Conservation (phyloP, 2,329 filamentous ascomycete species). For the Thielaviopsis punctulata region DNA sequence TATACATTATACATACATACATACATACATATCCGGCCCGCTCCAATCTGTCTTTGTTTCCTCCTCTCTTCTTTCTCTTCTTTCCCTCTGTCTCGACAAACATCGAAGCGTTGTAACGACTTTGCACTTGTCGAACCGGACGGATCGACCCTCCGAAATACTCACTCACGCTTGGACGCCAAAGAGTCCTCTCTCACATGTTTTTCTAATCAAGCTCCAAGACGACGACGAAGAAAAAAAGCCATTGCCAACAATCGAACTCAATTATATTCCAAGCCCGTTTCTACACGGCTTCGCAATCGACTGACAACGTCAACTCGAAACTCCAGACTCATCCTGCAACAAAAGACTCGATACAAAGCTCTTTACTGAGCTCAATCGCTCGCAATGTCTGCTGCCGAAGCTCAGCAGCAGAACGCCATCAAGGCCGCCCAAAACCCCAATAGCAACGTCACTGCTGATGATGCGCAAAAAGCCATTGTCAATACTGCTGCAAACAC, state of each 20-base stretch:
- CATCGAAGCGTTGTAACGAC: neutral
- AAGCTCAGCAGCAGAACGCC: slow-evolving; percentile 69
- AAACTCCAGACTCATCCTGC: neutral
- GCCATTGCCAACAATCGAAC: neutral
- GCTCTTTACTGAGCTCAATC: slow-evolving; percentile 5
- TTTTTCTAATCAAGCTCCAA: neutral
- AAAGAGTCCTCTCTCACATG: neutral
- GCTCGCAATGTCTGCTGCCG: slow-evolving; percentile 23
- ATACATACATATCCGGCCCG: neutral
- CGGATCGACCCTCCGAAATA: neutral
- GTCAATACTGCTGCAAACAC: slow-evolving; percentile 63
- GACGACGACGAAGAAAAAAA: neutral
- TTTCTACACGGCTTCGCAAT: neutral
- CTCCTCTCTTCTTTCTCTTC: slow-evolving; percentile 6
- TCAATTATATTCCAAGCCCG: neutral
- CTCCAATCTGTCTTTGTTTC: slow-evolving; percentile 2
- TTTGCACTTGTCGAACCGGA: neutral
- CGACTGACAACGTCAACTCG: neutral
- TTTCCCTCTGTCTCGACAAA: slow-evolving; percentile 1
- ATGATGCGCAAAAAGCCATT: slow-evolving; percentile 56
- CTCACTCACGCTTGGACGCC: neutral
- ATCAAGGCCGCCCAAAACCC: slow-evolving; percentile 62
- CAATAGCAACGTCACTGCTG: slow-evolving; percentile 46
- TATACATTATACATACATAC: neutral
- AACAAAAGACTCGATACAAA: slow-evolving; percentile 2